Percentiles rank a stretch among this genome's conserved stretches.
phyloP scores from a whole-genome alignment of 1,284 basidiomycete genomes.

The Rhodotorula sp. region DNA sequence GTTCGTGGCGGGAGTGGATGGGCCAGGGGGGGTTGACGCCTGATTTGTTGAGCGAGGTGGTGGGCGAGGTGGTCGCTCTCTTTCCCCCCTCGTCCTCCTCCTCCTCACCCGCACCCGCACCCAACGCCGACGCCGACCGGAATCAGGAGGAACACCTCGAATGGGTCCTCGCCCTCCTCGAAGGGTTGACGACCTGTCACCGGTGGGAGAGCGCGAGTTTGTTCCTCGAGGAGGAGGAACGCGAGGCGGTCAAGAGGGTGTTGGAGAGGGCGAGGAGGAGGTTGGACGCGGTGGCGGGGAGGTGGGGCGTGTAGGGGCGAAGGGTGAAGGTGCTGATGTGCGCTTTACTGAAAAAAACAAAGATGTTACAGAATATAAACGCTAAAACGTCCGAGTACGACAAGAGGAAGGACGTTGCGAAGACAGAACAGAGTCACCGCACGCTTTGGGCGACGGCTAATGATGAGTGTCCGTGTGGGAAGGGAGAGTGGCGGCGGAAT shows the following conservation, averaged over 20 bases:
- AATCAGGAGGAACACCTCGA: slow-evolving; percentile 33
- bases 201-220: slow-evolving; percentile 64
- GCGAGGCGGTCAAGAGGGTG: slow-evolving; percentile 8
- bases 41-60: slow-evolving; percentile 58
- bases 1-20: slow-evolving; percentile 53
- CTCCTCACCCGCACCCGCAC: neutral
- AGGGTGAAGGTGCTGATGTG: no score
- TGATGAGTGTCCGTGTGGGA: no score
- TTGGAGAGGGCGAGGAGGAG: slow-evolving; percentile 3
- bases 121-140: neutral
- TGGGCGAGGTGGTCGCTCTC: slow-evolving; percentile 55
- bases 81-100: neutral
- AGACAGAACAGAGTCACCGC: neutral
- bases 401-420: neutral
- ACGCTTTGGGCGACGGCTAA: no score
- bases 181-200: slow-evolving; percentile 57
- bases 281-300: neutral
- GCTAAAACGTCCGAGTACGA: no score
- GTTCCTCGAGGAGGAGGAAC: slow-evolving; percentile 57
- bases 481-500: no score
- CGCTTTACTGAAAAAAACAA: no score
- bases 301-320: slow-evolving; percentile 4
- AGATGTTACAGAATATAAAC: no score
- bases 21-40: slow-evolving; percentile 64
- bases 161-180: slow-evolving; percentile 57